Evolutionary conservation across 345 rosid species (phyloP).

Genomic region (Gossypioides kirkii): DNA sequence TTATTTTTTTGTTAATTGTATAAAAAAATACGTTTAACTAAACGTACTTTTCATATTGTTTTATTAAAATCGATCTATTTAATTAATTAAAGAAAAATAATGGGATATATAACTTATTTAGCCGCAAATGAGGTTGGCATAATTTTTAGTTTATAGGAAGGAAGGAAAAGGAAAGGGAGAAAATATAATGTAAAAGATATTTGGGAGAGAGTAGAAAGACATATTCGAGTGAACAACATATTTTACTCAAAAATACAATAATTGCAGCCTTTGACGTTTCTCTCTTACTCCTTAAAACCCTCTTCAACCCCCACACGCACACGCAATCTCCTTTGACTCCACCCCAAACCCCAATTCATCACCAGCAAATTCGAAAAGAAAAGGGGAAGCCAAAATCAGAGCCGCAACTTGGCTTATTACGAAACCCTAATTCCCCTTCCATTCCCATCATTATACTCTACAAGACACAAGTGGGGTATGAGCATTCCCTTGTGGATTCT

Average conservation of each 20-base stretch:
- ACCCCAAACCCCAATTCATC: neutral
- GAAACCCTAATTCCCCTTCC: constrained; percentile 27
- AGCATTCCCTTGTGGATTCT: constrained; percentile 30
- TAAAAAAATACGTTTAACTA: too few species aligned
- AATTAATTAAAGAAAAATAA: too few species aligned
- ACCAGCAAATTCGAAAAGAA: too few species aligned
- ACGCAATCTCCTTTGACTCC: constrained; percentile 41
- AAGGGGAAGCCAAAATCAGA: constrained; percentile 18
- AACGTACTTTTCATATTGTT: too few species aligned
- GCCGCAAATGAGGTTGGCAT: too few species aligned
- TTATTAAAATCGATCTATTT: too few species aligned
- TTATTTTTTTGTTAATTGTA: too few species aligned
- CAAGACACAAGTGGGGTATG: constrained; percentile 28
- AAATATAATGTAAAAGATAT: neutral
- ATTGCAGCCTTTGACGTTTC: constrained; percentile 64
- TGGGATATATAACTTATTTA: too few species aligned
- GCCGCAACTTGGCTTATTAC: constrained; percentile 18
- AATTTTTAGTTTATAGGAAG: too few species aligned
- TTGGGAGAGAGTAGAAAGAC: neutral
- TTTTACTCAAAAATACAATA: constrained; percentile 45
- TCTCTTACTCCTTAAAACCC: constrained; percentile 30
- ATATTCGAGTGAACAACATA: constrained; percentile 25
- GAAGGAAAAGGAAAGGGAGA: neutral
- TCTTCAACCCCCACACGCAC: constrained; percentile 60
- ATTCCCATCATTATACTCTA: neutral